Base-by-base conservation (phyloP, 2,329 filamentous ascomycete genomes). In the Acarospora socialis region DNA sequence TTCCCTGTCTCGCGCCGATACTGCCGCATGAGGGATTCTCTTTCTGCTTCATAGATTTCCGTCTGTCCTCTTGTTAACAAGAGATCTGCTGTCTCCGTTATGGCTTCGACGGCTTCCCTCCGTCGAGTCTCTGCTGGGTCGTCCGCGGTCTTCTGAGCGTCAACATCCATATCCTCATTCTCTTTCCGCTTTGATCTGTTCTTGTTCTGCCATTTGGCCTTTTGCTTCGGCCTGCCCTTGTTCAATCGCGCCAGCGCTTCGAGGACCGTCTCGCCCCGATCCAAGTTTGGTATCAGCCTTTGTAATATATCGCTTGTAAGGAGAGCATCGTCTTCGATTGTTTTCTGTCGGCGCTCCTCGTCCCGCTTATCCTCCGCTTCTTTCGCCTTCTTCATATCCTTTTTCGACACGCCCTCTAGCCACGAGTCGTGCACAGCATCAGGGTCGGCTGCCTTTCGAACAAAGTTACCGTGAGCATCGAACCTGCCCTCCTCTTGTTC, bases 401-500 rank as follows among this genome's bases (percentile, higher is more conserved):
- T 92, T 53, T 92, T 94, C 43, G 79, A 90, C 13, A 94, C 62
- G 0, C 90, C 90, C 26, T 93, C 81, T 13, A 98, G 60, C 90
- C 90, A 98, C 19, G 70, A 70, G 57, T 98, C 90, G 53, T 98
- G 84, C 15, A 81, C 72, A 0, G 86, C 82, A 45, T 95, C 84
- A 1, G 83, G 82, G 46, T 98, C 90, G 6, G 61, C 70, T 0
- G 86, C 86, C 54, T 92, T 92, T 35, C 90, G 74, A 26, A 98
- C 73, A 52, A 76, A 98, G 54, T 95, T 98, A 7, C 87, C 87
- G 1, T 76, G 63, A 45, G 90, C 80, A 51, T 98, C 90, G 47
- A 94, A 98, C 7, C 75, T 70, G 1, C 90, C 90, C 45, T 95
- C 87, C 49, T 95, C 84, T 53, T 92, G 77, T 54, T 98, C 90